Evolutionary conservation across 2,329 filamentous ascomycete species (phyloP).

Genomic region (Penicillium brevicompactum): DNA sequence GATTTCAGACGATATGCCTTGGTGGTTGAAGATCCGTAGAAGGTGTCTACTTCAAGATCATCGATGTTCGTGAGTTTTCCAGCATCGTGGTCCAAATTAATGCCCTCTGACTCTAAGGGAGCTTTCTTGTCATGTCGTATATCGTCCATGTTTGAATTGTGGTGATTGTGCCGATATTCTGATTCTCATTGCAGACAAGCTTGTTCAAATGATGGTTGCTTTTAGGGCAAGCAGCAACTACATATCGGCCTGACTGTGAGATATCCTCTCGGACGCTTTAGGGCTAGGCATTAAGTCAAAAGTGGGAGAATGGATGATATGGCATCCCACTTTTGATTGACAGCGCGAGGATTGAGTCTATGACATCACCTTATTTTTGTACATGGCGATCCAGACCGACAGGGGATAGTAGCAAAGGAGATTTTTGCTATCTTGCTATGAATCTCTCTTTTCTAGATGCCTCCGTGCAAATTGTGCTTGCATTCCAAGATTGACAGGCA

Average conservation of each 20-base stretch:
- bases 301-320: not conserved
- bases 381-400: not conserved
- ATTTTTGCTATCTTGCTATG: too few species aligned
- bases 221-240: not conserved
- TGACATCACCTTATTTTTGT: not conserved
- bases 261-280: not conserved
- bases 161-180: not conserved
- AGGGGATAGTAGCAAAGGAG: too few species aligned
- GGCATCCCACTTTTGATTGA: slow-evolving; percentile 1
- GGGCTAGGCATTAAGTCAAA: not conserved
- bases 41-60: slow-evolving; percentile 35
- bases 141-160: slow-evolving; percentile 16
- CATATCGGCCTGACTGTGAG: not conserved
- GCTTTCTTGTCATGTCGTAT: slow-evolving; percentile 18
- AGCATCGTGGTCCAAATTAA: slow-evolving; percentile 5
- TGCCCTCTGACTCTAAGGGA: not conserved
- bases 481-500: too few species aligned
- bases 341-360: not conserved
- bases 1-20: slow-evolving; percentile 36
- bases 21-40: slow-evolving; percentile 41
- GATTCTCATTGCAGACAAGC: not conserved
- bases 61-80: slow-evolving; percentile 26
- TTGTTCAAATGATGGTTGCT: slow-evolving; percentile 5
- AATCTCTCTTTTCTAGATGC: too few species aligned
- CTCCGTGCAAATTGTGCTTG: too few species aligned